These are phyloP conservation scores for Pyricularia sp. DNA, from an alignment of 2,329 filamentous ascomycete species.

Conservation along the genomic window DNA sequence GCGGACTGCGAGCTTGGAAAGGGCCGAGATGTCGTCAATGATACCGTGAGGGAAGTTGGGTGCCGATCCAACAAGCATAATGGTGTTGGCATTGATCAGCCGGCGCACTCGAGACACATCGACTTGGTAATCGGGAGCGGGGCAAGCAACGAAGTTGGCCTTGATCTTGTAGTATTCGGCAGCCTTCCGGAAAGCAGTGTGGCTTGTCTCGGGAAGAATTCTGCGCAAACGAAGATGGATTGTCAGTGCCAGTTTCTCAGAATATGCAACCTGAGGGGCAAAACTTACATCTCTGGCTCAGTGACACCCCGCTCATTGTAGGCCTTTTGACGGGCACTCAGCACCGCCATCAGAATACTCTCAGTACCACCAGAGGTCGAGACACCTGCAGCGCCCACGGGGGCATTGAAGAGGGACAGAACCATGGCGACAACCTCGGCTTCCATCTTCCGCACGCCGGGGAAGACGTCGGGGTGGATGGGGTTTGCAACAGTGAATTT, in stretches of 20 bases:
- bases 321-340: slow-evolving; percentile 82
- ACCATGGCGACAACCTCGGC: slow-evolving; percentile 97
- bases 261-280: background rate
- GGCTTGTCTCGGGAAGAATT: slow-evolving; percentile 87
- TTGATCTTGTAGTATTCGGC: slow-evolving; percentile 96
- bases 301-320: slow-evolving; percentile 74
- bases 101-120: slow-evolving; percentile 64
- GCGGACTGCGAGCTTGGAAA: slow-evolving; percentile 70
- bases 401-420: slow-evolving; percentile 76
- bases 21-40: slow-evolving; percentile 80
- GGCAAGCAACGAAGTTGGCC: slow-evolving; percentile 75
- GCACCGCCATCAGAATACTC: slow-evolving; percentile 89
- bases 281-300: slow-evolving; percentile 78
- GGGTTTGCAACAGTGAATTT: slow-evolving; percentile 93
- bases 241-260: background rate
- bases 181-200: slow-evolving; percentile 94
- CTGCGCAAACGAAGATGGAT: slow-evolving; percentile 25
- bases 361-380: slow-evolving; percentile 90
- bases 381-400: slow-evolving; percentile 71
- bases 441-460: slow-evolving; percentile 97
- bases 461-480: slow-evolving; percentile 96
- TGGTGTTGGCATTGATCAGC: slow-evolving; percentile 85
- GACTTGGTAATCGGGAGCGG: slow-evolving; percentile 74
- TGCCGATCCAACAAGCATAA: slow-evolving; percentile 84
- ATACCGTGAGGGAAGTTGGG: slow-evolving; percentile 98